Percentiles rank a stretch among this genome's conserved stretches.
Evolutionary conservation across 2,329 filamentous ascomycete species (phyloP).

Genomic region (Paecilomyces variotii): DNA sequence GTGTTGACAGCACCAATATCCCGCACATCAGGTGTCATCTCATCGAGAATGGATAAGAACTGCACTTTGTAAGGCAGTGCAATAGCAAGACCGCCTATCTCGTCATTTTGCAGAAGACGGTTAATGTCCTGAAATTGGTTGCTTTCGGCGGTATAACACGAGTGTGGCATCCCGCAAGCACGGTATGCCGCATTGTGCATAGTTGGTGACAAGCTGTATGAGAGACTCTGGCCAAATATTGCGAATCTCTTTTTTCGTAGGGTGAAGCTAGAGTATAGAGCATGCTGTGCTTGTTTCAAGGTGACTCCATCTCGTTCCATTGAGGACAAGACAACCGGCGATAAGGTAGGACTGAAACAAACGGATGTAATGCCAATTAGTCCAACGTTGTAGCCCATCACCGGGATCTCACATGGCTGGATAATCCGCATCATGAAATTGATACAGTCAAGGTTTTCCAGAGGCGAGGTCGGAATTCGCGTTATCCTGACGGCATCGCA

Average conservation of each 20-base stretch:
- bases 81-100: conserved; percentile 12
- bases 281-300: background rate
- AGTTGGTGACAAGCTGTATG: conserved; percentile 16
- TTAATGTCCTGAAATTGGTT: conserved; percentile 7
- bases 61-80: conserved; percentile 19
- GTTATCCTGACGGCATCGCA: conserved; percentile 11
- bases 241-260: conserved; percentile 10
- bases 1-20: conserved; percentile 23
- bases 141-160: conserved; percentile 7
- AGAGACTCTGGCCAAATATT: conserved; percentile 16
- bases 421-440: conserved; percentile 3
- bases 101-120: conserved; percentile 5
- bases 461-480: background rate
- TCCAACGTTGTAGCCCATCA: conserved; percentile 15
- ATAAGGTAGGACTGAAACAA: conserved; percentile 14
- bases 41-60: conserved; percentile 12
- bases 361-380: conserved; percentile 11
- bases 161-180: conserved; percentile 16
- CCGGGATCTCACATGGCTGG: conserved; percentile 3
- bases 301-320: background rate
- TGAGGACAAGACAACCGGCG: conserved; percentile 10
- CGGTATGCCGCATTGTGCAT: conserved; percentile 19
- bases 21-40: conserved; percentile 13
- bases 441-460: conserved; percentile 8
- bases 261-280: conserved; percentile 5